Evolutionary conservation across 352 stramenopile species (phyloP).

Genomic region (Pythium apleroticum): DNA sequence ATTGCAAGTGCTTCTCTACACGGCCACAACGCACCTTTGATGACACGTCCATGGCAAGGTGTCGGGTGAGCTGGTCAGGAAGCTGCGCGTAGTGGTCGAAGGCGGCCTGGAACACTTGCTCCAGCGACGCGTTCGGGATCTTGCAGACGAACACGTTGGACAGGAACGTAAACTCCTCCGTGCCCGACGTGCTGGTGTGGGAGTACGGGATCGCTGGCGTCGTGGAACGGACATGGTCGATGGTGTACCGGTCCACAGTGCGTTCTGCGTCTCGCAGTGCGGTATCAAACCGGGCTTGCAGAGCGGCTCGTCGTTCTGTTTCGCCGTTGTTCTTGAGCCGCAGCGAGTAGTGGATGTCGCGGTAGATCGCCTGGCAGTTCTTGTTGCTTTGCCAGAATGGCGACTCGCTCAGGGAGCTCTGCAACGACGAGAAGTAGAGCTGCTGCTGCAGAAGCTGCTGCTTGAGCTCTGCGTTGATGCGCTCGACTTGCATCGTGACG

Average conservation of each 20-base stretch:
- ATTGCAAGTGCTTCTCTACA: too few species aligned
- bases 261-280: slow-evolving; percentile 28
- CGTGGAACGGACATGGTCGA: slow-evolving; percentile 31
- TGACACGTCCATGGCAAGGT: slow-evolving; percentile 40
- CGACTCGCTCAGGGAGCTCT: slow-evolving; percentile 45
- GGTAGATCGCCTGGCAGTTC: slow-evolving; percentile 39
- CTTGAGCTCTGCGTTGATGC: slow-evolving; percentile 47
- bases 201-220: slow-evolving; percentile 42
- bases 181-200: slow-evolving; percentile 32
- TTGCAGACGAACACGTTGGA: slow-evolving; percentile 63
- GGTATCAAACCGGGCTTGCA: slow-evolving; percentile 36
- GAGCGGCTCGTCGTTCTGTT: slow-evolving; percentile 23
- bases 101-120: slow-evolving; percentile 35
- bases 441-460: slow-evolving; percentile 53
- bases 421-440: slow-evolving; percentile 51
- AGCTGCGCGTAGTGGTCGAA: slow-evolving; percentile 38
- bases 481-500: slow-evolving; percentile 45
- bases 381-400: slow-evolving; percentile 37
- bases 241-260: slow-evolving; percentile 44
- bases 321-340: slow-evolving; percentile 23
- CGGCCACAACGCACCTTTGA: slow-evolving; percentile 11
- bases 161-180: slow-evolving; percentile 36
- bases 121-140: slow-evolving; percentile 35
- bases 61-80: slow-evolving; percentile 34
- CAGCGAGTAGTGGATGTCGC: slow-evolving; percentile 41